Base-by-base conservation (phyloP, 2,329 filamentous ascomycete genomes). In the Mollisia scopiformis region DNA sequence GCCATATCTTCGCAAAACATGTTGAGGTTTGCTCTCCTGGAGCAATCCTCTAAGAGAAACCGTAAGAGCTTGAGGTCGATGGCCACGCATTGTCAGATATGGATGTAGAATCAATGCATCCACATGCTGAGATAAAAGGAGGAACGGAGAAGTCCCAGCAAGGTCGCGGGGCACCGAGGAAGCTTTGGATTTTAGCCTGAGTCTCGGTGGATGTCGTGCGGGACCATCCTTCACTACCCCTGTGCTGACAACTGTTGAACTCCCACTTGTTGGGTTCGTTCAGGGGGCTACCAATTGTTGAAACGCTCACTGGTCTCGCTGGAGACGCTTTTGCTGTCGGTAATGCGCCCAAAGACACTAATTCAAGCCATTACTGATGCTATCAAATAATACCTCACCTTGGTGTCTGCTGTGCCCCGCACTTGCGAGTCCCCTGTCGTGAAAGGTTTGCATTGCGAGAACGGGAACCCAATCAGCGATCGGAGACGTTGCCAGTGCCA, bases 1-100 rank as follows among this genome's bases (percentile, higher is more conserved):
- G 33, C 68, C 68, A 62, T 70, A 70, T 59, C 49, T 62, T 39
- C 61, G 60, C 52, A 56, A 43, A 16, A 65, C 30, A 35, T 50
- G 54, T 27, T 55, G 51, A n/a, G 52, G 28, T 19, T 55, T 65
- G 49, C 50, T 63, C 41, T 62, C 64, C 35, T 41, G 62, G 14
- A 65, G 58, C 37, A 65, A 51, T 53, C 55, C 59, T 62, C 62
- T 61, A 30, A 52, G 63, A 51, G 55, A 46, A 30, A 41, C 37
- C 14, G 55, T 37, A 19, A 67, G 16, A 16, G 58, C 37, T 37
- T 58, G 62, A 57, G 61, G 55, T 55, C 59, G 55, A 59, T 59
- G 57, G 33, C 60, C 58, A 55, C 57, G 60, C 66, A 68, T 68
- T 30, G 43, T 62, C 58, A 31, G 51, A 10, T 55, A 31, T 51